These are phyloP conservation scores for sorghum (Sorghum bicolor) DNA, from an alignment of 176 grass and related monocot genomes.

Conservation along the genomic window Sorghum_bicolor_NCBIv3 NC_012873.2:61622501-61623000, in stretches of 20 bases:
- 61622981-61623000: constrained; percentile 37
- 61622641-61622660: neutral
- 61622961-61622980: constrained; percentile 13
- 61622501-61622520: constrained; percentile 57
- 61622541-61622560: constrained; percentile 51
- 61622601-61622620: constrained; percentile 50
- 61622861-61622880: constrained; percentile 53
- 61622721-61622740: constrained; percentile 53
- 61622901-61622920: constrained; percentile 3
- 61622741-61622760: constrained; percentile 29
- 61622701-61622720: constrained; percentile 21
- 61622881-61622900: neutral
- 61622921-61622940: neutral
- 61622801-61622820: constrained; percentile 44
- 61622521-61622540: constrained; percentile 37
- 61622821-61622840: constrained; percentile 32
- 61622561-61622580: constrained; percentile 70
- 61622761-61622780: constrained; percentile 36
- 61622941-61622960: constrained; percentile 24
- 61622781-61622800: constrained; percentile 30
- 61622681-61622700: neutral
- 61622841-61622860: constrained; percentile 7
- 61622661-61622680: neutral
- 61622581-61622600: constrained; percentile 65
- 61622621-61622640: constrained; percentile 36